A percentile compares a stretch with the other conserved stretches of the same genome.
Evolutionary conservation across 108 stramenopile genomes (phyloP).

Genomic region (Chaetoceros tenuissimus): DNA sequence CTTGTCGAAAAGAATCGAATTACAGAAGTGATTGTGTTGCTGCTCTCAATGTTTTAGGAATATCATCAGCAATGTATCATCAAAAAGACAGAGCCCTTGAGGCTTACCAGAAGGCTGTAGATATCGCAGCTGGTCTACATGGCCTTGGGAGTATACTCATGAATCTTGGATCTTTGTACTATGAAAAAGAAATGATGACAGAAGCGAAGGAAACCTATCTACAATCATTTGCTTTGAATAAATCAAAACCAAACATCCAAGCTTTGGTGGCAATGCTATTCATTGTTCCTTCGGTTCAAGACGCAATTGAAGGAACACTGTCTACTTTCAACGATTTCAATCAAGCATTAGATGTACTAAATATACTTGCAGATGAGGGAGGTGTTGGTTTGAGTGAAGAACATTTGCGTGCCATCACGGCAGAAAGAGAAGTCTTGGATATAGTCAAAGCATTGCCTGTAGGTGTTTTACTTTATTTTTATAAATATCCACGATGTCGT

Average conservation of each 20-base stretch:
- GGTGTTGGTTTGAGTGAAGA: constrained; percentile 3
- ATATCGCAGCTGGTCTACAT: constrained; percentile 27
- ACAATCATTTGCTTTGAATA: neutral
- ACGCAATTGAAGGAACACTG: constrained; percentile 7
- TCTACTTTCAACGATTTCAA: constrained; percentile 6
- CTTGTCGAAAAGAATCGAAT: neutral
- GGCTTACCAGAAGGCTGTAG: neutral
- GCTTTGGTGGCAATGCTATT: constrained; percentile 10
- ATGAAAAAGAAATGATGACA: neutral
- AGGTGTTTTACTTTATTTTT: constrained; percentile 1
- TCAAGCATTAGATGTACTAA: constrained; percentile 9
- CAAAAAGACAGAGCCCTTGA: neutral
- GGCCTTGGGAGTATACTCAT: constrained; percentile 15
- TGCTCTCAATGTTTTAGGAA: neutral
- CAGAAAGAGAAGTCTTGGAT: constrained; percentile 5
- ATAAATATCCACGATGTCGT: neutral
- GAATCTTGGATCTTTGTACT: neutral
- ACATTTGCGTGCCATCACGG: neutral
- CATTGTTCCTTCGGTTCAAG: constrained; percentile 10
- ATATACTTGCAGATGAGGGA: constrained; percentile 5
- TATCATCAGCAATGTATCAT: neutral
- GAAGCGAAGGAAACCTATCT: neutral
- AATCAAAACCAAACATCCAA: neutral
- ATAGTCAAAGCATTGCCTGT: constrained; percentile 1
- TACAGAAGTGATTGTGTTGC: neutral